phyloP scores from a whole-genome alignment of 768 basidiomycete genomes.

The Sporobolomyces roseus region DNA sequence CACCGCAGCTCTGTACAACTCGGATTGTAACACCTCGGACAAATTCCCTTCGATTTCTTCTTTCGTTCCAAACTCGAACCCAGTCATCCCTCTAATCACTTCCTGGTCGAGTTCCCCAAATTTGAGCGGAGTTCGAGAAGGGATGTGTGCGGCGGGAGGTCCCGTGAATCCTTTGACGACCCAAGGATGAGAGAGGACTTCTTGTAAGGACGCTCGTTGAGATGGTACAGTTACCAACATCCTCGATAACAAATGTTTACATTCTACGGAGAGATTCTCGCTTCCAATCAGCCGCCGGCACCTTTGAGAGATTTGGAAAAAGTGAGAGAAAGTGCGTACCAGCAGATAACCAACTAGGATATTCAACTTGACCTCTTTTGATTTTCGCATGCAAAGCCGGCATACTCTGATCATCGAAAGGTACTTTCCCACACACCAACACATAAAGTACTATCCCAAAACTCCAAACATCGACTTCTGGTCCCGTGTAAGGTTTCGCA shows the following conservation, averaged over 20 bases:
- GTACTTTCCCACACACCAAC: slow-evolving; percentile 95
- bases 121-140: slow-evolving; percentile 83
- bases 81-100: slow-evolving; percentile 85
- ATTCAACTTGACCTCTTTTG: slow-evolving; percentile 93
- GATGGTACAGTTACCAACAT: slow-evolving; percentile 96
- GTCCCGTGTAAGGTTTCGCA: slow-evolving; percentile 92
- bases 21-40: slow-evolving; percentile 67
- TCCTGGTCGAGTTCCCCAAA: slow-evolving; percentile 79
- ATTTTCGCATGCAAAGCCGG: slow-evolving; percentile 98
- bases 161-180: slow-evolving; percentile 81
- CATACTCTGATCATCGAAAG: slow-evolving; percentile 99
- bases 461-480: slow-evolving; percentile 98
- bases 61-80: slow-evolving; percentile 90
- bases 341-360: slow-evolving; percentile 91
- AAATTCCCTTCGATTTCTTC: slow-evolving; percentile 78
- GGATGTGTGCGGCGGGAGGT: slow-evolving; percentile 75
- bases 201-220: slow-evolving; percentile 72
- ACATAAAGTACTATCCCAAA: slow-evolving; percentile 98
- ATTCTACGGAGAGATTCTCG: slow-evolving; percentile 58
- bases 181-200: slow-evolving; percentile 86
- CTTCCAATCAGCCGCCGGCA: no score
- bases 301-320: not conserved
- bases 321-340: slow-evolving; percentile 57
- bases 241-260: slow-evolving; percentile 83
- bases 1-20: slow-evolving; percentile 69